Conservation (phyloP, 306 rosid genomes). For the Betula pendula region DNA sequence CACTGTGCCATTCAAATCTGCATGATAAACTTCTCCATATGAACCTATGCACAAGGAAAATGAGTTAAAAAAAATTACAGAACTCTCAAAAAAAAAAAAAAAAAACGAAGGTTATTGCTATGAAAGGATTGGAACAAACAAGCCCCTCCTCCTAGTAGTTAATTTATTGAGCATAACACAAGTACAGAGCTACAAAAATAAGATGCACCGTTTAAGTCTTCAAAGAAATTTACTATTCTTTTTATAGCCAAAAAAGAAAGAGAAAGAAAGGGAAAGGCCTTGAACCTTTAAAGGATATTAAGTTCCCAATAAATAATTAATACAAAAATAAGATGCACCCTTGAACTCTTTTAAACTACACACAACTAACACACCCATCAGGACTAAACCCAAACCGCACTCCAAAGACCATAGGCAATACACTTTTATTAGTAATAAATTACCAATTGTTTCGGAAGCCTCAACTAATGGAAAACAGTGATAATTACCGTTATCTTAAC, state of each 20-base stretch:
- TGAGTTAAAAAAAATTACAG: slow-evolving; percentile 20
- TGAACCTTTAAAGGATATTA: neutral
- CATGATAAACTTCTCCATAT: slow-evolving; percentile 96
- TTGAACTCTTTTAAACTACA: neutral
- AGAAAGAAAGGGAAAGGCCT: neutral
- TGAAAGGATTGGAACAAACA: neutral
- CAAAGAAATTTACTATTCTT: neutral
- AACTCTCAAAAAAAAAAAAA: slow-evolving; percentile 22
- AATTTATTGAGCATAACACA: neutral
- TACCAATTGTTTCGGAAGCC: no score
- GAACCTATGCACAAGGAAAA: slow-evolving; percentile 65
- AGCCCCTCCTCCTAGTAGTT: neutral
- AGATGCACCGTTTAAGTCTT: neutral
- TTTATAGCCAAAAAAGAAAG: neutral
- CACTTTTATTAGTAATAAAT: neutral
- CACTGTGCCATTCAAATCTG: slow-evolving; percentile 98
- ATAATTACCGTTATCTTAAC: no score
- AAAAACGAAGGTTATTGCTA: neutral
- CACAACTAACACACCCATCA: neutral
- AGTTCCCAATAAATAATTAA: neutral
- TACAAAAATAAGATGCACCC: no score
- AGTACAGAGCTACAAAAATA: neutral
- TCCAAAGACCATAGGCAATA: neutral
- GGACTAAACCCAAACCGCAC: no score
- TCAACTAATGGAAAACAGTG: no score